A percentile compares a stretch with the other conserved stretches of the same genome.
Evolutionary conservation across 164 flowering plant species (phyloP).

Genomic region (grape (Vitis vinifera)): DNA sequence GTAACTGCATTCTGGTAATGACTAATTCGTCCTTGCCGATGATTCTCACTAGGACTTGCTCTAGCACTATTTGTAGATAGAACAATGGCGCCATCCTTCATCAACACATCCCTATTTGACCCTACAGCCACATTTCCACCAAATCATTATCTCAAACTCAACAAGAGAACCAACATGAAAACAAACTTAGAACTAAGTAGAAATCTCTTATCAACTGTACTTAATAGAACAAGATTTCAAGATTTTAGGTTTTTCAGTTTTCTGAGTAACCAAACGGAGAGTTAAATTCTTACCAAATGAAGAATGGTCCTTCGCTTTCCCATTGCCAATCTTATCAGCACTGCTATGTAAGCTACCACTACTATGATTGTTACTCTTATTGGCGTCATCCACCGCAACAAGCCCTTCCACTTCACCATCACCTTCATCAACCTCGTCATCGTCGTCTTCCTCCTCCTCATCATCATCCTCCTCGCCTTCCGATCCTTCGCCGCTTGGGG

Average conservation of each 20-base stretch:
- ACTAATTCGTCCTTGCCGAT: constrained; percentile 33
- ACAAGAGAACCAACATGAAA: neutral
- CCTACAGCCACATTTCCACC: constrained; percentile 20
- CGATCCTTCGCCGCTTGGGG: constrained; percentile 40
- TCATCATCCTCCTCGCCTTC: constrained; percentile 52
- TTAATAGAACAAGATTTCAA: too few species aligned
- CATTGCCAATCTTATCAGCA: constrained; percentile 35
- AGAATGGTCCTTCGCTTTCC: constrained; percentile 34
- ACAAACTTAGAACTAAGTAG: too few species aligned
- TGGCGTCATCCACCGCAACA: constrained; percentile 26
- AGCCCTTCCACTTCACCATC: constrained; percentile 39
- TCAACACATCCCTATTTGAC: constrained; percentile 32
- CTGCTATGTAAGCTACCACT: constrained; percentile 29
- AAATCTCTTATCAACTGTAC: too few species aligned
- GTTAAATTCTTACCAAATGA: constrained; percentile 38
- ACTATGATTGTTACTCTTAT: constrained; percentile 15
- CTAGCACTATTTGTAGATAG: constrained; percentile 30
- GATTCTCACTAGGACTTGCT: constrained; percentile 30
- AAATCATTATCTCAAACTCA: neutral
- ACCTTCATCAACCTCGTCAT: constrained; percentile 41
- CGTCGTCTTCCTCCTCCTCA: constrained; percentile 58
- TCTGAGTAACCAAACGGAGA: too few species aligned
- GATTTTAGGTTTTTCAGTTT: too few species aligned
- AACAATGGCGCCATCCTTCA: constrained; percentile 39
- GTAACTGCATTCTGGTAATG: constrained; percentile 48